Conservation (phyloP, 2,329 filamentous ascomycete genomes). For the Aspergillus niger region DNA sequence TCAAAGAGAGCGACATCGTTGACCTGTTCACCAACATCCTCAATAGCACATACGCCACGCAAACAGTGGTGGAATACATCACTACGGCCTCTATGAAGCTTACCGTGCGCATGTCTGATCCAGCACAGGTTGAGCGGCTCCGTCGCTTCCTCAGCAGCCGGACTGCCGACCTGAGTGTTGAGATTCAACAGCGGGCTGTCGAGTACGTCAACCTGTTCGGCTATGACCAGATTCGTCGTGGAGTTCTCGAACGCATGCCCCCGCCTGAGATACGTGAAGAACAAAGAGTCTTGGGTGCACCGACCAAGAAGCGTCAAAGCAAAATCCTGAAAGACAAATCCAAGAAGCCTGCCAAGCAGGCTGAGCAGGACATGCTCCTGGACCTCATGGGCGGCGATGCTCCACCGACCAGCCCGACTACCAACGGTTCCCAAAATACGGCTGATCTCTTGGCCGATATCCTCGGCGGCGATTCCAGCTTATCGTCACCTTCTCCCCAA, state of each 20-base stretch:
- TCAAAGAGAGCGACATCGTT: conserved; percentile 86
- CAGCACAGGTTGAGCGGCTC: conserved; percentile 82
- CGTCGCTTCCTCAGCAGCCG: conserved; percentile 74
- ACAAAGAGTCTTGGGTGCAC: conserved; percentile 83
- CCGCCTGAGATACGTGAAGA: conserved; percentile 95
- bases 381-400: conserved; percentile 85
- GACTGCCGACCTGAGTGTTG: conserved; percentile 86
- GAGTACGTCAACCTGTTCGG: conserved; percentile 95
- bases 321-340: conserved; percentile 70
- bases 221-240: conserved; percentile 81
- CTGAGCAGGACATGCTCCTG: conserved; percentile 86
- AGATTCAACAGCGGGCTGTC: conserved; percentile 93
- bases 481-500: conserved; percentile 56
- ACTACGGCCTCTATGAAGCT: conserved; percentile 93
- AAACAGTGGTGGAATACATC: conserved; percentile 93
- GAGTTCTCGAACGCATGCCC: conserved; percentile 97
- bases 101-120: conserved; percentile 80
- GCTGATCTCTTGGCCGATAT: conserved; percentile 91
- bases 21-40: conserved; percentile 91
- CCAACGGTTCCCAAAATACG: conserved; percentile 68
- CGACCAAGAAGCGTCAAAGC: conserved; percentile 65
- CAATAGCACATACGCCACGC: conserved; percentile 90
- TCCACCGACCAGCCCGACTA: conserved; percentile 58
- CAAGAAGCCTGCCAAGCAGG: conserved; percentile 75
- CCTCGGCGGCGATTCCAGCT: conserved; percentile 70